Evolutionary conservation across 2,329 filamentous ascomycete genomes (phyloP), one percentile per base, ranked within the genome.

Genomic region (Alternaria sp.): DNA sequence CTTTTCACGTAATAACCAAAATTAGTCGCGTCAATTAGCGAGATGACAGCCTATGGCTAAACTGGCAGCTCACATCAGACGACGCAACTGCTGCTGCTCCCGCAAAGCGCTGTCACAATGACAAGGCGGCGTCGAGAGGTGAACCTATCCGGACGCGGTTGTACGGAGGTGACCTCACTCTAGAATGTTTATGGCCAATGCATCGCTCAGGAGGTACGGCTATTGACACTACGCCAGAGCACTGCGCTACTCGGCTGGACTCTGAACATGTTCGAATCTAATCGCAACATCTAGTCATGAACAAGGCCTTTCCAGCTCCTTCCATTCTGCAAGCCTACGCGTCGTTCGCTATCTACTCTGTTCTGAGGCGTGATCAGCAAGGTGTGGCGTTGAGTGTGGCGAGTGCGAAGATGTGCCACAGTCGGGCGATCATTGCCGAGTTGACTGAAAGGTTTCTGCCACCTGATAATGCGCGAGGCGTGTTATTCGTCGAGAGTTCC

Each of bases 391-490:
- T 23, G 15, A 32, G 23, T 62, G 62, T 64, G 62, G 59, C 62
- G 62, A 59, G 50, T 65, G 50, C n/a, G 28, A 15, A 47, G 23
- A 61, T 67, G 63, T 69, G 69, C 58, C 70, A 72, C 69, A 68
- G 51, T 45, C 44, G 59, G 71, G 55, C 59, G 64, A 72, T 72
- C 67, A 62, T 57, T 61, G 25, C 68, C 69, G 47, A 60, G 30
- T 67, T 26, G 6, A 47, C 58, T 59, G 15, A 67, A 65, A 67
- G 66, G 50, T 62, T 58, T 32, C 63, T 63, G 68, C 73, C 67
- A 72, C 73, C 72, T 76, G 71, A 75, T 70, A 67, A 69, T 71
- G 65, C 66, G 71, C 67, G 59, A 71, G 63, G 58, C 58, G 55
- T 70, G 52, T 61, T 59, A 62, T 64, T 59, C 44, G 67, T 70